Conservation (phyloP, 768 basidiomycete species). For the Boletus rubescentipes region DNA sequence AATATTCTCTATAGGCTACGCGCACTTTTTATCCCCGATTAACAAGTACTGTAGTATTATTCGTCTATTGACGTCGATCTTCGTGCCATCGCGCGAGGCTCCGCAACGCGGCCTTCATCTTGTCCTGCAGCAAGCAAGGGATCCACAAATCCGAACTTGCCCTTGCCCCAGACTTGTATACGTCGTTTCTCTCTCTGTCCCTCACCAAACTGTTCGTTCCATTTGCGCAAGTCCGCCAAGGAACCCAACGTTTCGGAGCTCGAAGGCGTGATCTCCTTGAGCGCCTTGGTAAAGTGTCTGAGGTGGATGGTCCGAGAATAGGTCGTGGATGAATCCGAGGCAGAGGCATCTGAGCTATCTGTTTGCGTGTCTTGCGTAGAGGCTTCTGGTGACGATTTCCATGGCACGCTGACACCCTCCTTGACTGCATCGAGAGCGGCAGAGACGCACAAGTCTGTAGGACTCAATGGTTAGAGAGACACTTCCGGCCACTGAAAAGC, state of each 20-base stretch:
- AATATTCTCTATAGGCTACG: constrained; percentile 10
- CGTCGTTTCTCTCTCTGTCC: constrained; percentile 65
- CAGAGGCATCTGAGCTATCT: constrained; percentile 1
- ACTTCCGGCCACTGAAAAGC: not conserved
- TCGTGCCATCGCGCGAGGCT: constrained; percentile 13
- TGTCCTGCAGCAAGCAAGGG: constrained; percentile 30
- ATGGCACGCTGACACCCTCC: constrained; percentile 78
- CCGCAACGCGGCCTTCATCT: constrained; percentile 47
- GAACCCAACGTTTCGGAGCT: constrained; percentile 80
- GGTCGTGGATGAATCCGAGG: constrained; percentile 5
- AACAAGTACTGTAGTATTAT: constrained; percentile 23
- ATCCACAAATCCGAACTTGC: constrained; percentile 81
- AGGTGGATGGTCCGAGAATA: constrained; percentile 44
- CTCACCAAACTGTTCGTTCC: constrained; percentile 95
- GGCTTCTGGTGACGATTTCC: constrained; percentile 40
- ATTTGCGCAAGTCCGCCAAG: constrained; percentile 73
- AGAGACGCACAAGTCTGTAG: constrained; percentile 83
- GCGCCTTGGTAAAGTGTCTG: constrained; percentile 78
- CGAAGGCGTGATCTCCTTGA: constrained; percentile 88
- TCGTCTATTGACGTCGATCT: constrained; percentile 26
- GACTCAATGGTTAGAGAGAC: constrained; percentile 6
- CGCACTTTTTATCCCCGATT: constrained; percentile 13
- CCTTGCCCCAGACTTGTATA: constrained; percentile 83
- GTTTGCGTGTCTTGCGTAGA: not conserved
- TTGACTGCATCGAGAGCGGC: constrained; percentile 92